Evolutionary conservation across 441 rosid species (phyloP).

Genomic region (Croton laevigatus): DNA sequence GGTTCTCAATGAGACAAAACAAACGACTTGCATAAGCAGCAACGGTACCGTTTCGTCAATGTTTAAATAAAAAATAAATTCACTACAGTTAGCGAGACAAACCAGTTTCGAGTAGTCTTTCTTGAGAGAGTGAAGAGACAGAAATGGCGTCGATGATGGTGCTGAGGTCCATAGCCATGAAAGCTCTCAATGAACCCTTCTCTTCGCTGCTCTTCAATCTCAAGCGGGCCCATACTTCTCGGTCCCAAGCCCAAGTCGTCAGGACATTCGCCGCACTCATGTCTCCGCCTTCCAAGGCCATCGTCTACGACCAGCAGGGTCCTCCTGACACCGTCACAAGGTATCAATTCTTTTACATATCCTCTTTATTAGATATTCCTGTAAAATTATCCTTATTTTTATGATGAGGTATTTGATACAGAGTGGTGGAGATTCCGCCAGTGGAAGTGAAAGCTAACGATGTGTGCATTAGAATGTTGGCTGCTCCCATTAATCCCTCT

Average conservation of each 20-base stretch:
- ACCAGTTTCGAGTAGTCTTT: neutral
- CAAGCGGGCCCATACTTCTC: neutral
- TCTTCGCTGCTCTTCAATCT: conserved; percentile 13
- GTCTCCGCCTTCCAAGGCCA: conserved; percentile 86
- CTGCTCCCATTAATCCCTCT: conserved; percentile 92
- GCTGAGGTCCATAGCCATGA: conserved; percentile 25
- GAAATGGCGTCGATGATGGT: conserved; percentile 32
- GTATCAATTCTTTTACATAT: conserved; percentile 17
- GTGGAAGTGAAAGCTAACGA: conserved; percentile 75
- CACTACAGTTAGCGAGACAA: neutral
- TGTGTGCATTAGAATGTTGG: conserved; percentile 85
- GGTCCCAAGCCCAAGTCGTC: conserved; percentile 17
- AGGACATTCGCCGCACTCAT: conserved; percentile 55
- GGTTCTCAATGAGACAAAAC: too few relatives aligned
- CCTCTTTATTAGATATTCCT: neutral
- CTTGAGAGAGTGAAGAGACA: neutral
- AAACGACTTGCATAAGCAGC: too few relatives aligned
- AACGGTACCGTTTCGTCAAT: too few relatives aligned
- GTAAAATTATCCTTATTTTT: neutral
- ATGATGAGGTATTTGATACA: conserved; percentile 12
- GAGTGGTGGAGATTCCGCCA: conserved; percentile 62
- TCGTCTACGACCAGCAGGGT: conserved; percentile 79
- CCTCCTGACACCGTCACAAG: conserved; percentile 76
- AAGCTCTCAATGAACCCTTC: conserved; percentile 23
- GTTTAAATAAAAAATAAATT: neutral